Evolutionary conservation across 352 stramenopile genomes (phyloP).

Genomic region (Globisporangium sylvaticum): DNA sequence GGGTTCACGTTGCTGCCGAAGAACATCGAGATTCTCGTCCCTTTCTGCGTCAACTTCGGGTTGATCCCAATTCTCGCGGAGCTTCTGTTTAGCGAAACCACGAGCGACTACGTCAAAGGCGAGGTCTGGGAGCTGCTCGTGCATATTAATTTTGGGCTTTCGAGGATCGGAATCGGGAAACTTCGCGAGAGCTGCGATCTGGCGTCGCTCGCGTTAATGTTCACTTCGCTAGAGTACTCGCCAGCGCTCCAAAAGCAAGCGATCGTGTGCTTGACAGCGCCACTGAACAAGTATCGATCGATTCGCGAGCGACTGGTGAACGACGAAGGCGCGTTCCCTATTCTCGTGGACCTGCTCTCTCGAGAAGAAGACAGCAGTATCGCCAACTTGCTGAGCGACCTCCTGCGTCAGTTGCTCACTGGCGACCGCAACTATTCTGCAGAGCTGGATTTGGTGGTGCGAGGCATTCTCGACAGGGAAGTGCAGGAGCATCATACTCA

Average conservation of each 20-base stretch:
- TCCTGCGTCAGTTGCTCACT: conserved; percentile 1
- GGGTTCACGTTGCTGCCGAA: conserved; percentile 1
- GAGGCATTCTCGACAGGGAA: conserved; percentile 4
- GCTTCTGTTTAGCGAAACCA: background rate
- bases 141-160: conserved; percentile 6
- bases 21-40: conserved; percentile 3
- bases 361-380: background rate
- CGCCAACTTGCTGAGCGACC: conserved; percentile 1
- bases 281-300: conserved; percentile 6
- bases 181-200: conserved; percentile 1
- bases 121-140: conserved; percentile 9
- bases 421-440: background rate
- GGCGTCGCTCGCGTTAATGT: background rate
- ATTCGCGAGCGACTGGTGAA: conserved; percentile 4
- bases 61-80: background rate
- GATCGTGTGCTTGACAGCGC: conserved; percentile 8
- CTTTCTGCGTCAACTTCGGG: conserved; percentile 7
- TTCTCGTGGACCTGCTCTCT: background rate
- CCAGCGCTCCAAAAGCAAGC: background rate
- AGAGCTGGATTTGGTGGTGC: conserved; percentile 7
- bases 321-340: background rate
- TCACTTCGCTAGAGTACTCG: background rate
- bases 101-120: background rate
- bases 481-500: background rate
- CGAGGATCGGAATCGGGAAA: background rate